Evolutionary conservation across 306 rosid species (phyloP).

Genomic region (Ammopiptanthus mongolicus): DNA sequence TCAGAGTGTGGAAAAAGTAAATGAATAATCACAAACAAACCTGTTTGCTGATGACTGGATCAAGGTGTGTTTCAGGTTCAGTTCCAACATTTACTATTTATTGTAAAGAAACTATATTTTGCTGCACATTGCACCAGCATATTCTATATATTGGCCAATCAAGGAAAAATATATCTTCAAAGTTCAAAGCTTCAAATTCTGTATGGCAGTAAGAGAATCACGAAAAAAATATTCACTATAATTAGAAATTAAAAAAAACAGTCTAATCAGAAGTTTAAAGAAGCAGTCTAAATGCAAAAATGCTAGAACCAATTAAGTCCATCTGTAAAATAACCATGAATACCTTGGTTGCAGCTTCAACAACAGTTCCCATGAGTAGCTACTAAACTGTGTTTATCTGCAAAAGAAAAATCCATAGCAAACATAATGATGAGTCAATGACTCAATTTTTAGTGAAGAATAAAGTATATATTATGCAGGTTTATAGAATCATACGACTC

Average conservation of each 20-base stretch:
- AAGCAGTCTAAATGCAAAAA: not conserved
- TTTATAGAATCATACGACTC: not conserved
- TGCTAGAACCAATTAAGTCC: not conserved
- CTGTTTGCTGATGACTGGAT: slow-evolving; percentile 94
- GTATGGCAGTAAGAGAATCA: not conserved
- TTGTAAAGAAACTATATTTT: not conserved
- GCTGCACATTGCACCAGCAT: not conserved
- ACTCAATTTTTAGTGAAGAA: not conserved
- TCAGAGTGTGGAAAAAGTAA: not conserved
- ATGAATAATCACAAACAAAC: slow-evolving; percentile 25
- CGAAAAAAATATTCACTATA: slow-evolving; percentile 1
- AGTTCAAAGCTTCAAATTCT: slow-evolving; percentile 10
- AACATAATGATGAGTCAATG: not conserved
- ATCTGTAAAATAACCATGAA: not conserved
- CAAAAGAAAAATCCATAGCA: not conserved
- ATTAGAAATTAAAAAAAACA: not conserved
- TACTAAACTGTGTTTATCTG: slow-evolving; percentile 26
- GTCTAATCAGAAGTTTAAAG: not conserved
- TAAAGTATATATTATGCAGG: not conserved
- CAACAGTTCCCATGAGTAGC: slow-evolving; percentile 68
- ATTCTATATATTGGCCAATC: not conserved
- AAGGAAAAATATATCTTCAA: not conserved
- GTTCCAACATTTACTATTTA: slow-evolving; percentile 72
- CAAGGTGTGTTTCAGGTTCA: slow-evolving; percentile 89
- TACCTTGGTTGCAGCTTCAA: slow-evolving; percentile 64